Conservation (phyloP, 2,329 filamentous ascomycete genomes). For the Hymenoscyphus albidus region DNA sequence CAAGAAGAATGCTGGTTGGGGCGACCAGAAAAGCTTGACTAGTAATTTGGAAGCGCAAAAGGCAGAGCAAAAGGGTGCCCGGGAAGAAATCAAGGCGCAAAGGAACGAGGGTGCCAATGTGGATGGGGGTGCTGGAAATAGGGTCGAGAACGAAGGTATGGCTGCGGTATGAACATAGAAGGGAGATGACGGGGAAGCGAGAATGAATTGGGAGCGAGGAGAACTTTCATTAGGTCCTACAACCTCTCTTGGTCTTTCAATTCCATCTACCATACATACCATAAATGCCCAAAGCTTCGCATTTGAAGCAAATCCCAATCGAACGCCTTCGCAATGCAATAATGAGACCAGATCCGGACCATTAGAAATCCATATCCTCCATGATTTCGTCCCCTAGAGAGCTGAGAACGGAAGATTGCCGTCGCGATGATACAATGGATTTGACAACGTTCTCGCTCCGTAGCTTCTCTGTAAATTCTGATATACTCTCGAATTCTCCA, state of each 20-base stretch:
- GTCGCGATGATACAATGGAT: conserved; percentile 24
- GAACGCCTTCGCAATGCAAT: conserved; percentile 34
- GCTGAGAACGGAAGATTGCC: conserved; percentile 33
- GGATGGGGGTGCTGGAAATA: conserved; percentile 31
- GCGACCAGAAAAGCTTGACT: conserved; percentile 32
- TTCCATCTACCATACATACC: conserved; percentile 21
- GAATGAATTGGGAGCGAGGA: not conserved
- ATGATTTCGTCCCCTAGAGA: conserved; percentile 33
- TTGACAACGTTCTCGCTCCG: conserved; percentile 20
- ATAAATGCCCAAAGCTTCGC: not conserved
- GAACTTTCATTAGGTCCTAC: not conserved
- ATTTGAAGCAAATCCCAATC: conserved; percentile 3
- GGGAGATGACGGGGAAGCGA: not conserved
- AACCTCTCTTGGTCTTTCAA: conserved; percentile 9
- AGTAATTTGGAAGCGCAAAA: conserved; percentile 34
- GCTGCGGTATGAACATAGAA: conserved; percentile 24
- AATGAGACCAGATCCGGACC: conserved; percentile 4
- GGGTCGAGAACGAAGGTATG: conserved; percentile 31
- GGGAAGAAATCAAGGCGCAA: conserved; percentile 30
- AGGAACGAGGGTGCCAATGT: conserved; percentile 28
- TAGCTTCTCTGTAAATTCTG: conserved; percentile 57
- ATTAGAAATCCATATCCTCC: conserved; percentile 33
- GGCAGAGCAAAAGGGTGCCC: conserved; percentile 32
- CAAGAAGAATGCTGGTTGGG: conserved; percentile 35
- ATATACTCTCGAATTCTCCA: conserved; percentile 62